Evolutionary conservation across 148 eudicot genomes (phyloP).

Genomic region (Camellia sinensis): DNA sequence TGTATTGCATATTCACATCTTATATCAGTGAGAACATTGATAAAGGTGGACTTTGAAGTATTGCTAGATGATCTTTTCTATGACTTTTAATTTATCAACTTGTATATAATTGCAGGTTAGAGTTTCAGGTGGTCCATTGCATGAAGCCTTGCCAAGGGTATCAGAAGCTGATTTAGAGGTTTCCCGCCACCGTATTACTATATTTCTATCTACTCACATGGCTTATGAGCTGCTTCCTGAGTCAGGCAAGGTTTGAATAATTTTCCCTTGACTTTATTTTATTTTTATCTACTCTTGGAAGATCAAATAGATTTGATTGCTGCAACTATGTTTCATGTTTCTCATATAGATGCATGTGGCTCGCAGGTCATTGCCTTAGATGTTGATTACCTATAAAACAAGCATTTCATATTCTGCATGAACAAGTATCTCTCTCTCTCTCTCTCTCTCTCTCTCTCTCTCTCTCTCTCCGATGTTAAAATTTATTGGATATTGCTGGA

Average conservation of each 20-base stretch:
- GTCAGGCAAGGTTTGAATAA: constrained; percentile 61
- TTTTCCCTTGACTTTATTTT: constrained; percentile 10
- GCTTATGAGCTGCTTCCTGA: constrained; percentile 70
- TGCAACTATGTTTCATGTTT: background rate
- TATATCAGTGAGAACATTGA: background rate
- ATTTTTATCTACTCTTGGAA: background rate
- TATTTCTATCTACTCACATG: constrained; percentile 43
- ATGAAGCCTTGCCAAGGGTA: constrained; percentile 35
- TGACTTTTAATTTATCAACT: background rate
- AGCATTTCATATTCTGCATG: constrained; percentile 74
- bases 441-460: no score
- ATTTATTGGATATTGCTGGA: background rate
- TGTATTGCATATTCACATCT: background rate
- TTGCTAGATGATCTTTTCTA: background rate
- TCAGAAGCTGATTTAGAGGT: constrained; percentile 50
- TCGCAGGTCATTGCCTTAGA: constrained; percentile 64
- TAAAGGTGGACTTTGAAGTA: background rate
- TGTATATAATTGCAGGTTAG: constrained; percentile 32
- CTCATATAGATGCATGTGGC: constrained; percentile 5
- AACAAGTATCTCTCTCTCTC: constrained; percentile 43
- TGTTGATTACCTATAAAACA: constrained; percentile 67
- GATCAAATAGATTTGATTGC: background rate
- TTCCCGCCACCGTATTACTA: constrained; percentile 47
- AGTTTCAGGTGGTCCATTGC: constrained; percentile 43
- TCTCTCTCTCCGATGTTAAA: no score